Evolutionary conservation across 2,329 filamentous ascomycete species (phyloP), one percentile per base, ranked within the genome.

Genomic region (Fusarium algeriense): DNA sequence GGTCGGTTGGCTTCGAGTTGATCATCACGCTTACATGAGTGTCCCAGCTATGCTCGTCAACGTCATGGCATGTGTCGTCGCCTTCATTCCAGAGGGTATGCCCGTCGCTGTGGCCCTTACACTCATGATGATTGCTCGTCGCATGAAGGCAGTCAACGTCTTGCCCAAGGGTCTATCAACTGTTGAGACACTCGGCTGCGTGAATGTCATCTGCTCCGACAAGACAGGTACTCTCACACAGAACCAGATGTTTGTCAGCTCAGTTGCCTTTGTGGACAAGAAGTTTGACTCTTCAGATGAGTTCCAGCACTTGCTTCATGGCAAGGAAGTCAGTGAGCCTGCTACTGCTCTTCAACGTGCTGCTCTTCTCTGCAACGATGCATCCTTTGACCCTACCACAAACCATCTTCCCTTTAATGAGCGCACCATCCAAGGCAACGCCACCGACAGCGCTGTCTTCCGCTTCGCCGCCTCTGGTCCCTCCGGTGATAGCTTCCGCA

Each of bases 11-110:
- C 71, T 85, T 3, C 75, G 80, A 0, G 70, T 69, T 7, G 78
- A 83, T 7, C 82, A 84, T 52, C 60, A 55, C 5, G 69, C 38
- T 0, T 84, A 79, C 76, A 82, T 85, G 77, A 81, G 78, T 34
- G 81, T 84, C 10, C 82, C 82, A 23, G 79, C 78, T 0, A 84
- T 84, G 80, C 76, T 85, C 2, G 82, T 83, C 76, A 81, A 84
- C n/a, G 81, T 83, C 56, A 84, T 85, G 80, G 81, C 81, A 19
- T 83, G 81, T 20, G 70, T 83, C 20, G 80, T 83, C 6, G 81
- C 80, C 3, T 82, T 81, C 49, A 81, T 83, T 8, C 80, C 81
- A 0, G 81, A 83, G 61, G 81, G 81, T 38, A 80, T 83, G 76
- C 81, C 81, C 1, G 79, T 82, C 8, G 81, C 74, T 13, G 81